Conservation (phyloP, 495 filamentous ascomycete species). For the Tricharina praecox region DNA sequence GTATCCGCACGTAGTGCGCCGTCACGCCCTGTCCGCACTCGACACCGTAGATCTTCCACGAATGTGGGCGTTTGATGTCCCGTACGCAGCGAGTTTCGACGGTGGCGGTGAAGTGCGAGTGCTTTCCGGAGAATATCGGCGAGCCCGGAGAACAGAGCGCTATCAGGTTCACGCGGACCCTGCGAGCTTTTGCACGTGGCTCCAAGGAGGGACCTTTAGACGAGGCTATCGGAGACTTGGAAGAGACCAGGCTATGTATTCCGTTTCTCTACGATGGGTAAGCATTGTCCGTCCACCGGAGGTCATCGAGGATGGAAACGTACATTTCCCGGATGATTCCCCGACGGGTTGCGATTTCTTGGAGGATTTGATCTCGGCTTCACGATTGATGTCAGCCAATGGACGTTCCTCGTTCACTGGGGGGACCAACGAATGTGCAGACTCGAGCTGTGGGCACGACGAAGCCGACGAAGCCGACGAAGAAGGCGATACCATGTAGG, state of each 20-base stretch:
- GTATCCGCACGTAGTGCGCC: conserved; percentile 20
- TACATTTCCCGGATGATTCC: conserved; percentile 5
- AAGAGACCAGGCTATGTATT: conserved; percentile 19
- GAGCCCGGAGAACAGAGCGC: conserved; percentile 13
- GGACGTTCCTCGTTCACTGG: not conserved
- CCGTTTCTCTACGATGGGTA: conserved; percentile 10
- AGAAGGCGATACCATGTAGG: not conserved
- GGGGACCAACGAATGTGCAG: not conserved
- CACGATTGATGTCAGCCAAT: not conserved
- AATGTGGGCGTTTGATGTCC: conserved; percentile 19
- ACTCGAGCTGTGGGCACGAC: conserved; percentile 2
- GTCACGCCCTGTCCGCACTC: conserved; percentile 9
- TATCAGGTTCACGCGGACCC: conserved; percentile 8
- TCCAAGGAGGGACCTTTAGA: conserved; percentile 2
- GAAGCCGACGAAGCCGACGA: too few relatives aligned
- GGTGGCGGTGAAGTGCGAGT: conserved; percentile 2
- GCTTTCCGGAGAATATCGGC: conserved; percentile 6
- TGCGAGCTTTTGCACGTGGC: conserved; percentile 4
- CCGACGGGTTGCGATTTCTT: conserved; percentile 1
- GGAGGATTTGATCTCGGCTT: conserved; percentile 6
- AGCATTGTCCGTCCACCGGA: not conserved
- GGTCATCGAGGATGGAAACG: not conserved
- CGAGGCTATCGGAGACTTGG: not conserved
- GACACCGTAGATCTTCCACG: conserved; percentile 24
- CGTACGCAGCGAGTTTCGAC: conserved; percentile 21